Conservation (phyloP, 2,329 filamentous ascomycete species). For the Scedosporium boydii region DNA sequence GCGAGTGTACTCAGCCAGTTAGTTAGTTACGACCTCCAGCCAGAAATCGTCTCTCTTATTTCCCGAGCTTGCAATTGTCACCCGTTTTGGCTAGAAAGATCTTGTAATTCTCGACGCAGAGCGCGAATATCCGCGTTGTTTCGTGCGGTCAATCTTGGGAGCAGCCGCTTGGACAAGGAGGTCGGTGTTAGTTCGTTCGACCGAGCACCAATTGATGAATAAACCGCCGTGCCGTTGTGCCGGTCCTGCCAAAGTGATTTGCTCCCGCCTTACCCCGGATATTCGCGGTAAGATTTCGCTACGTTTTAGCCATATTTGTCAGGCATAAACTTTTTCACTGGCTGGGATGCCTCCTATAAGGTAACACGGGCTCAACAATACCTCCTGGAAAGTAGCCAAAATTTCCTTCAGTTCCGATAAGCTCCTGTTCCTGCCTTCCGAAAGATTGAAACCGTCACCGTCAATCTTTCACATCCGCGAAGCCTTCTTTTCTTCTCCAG, state of each 20-base stretch:
- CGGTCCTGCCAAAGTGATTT: too few relatives aligned
- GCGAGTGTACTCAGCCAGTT: too few relatives aligned
- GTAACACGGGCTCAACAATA: slow-evolving; percentile 1
- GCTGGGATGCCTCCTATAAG: not conserved
- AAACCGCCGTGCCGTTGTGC: slow-evolving; percentile 6
- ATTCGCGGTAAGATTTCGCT: too few relatives aligned
- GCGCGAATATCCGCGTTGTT: too few relatives aligned
- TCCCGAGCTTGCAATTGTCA: not conserved
- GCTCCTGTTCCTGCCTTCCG: slow-evolving; percentile 4
- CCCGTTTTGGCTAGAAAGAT: not conserved
- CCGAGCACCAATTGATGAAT: not conserved
- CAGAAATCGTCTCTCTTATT: too few relatives aligned
- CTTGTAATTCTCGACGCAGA: too few relatives aligned
- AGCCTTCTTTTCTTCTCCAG: slow-evolving; percentile 3
- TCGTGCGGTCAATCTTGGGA: too few relatives aligned
- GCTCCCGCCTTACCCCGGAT: too few relatives aligned
- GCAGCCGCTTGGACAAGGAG: too few relatives aligned
- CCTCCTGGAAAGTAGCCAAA: not conserved
- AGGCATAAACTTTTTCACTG: not conserved
- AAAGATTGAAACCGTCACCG: slow-evolving; percentile 1
- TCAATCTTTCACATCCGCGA: not conserved
- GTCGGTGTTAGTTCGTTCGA: too few relatives aligned
- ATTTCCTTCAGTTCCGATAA: not conserved
- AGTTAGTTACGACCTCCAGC: too few relatives aligned
- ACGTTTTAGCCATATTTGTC: not conserved